phyloP scores from a whole-genome alignment of 306 rosid species.

The Lathyrus oleraceus region DNA sequence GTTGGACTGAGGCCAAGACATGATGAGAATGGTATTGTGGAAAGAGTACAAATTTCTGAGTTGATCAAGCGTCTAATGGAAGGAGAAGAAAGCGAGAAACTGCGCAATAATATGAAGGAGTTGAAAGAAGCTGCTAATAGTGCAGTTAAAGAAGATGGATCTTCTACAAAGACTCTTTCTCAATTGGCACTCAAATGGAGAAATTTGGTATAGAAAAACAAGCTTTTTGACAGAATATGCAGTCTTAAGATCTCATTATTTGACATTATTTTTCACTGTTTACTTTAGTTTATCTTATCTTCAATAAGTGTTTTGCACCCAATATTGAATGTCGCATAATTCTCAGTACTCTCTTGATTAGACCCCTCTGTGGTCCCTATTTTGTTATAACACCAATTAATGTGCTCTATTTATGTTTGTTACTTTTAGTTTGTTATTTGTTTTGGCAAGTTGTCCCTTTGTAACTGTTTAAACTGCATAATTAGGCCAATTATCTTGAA shows the following conservation, averaged over 20 bases:
- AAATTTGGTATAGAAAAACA: neutral
- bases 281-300: no score
- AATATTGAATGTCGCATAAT: no score
- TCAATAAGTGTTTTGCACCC: no score
- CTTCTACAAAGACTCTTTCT: slow-evolving; percentile 30
- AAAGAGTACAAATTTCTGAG: neutral
- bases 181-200: slow-evolving; percentile 17
- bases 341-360: neutral
- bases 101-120: slow-evolving; percentile 1
- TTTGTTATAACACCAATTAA: no score
- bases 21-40: slow-evolving; percentile 14
- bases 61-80: slow-evolving; percentile 21
- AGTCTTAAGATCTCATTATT: no score
- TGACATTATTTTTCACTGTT: no score
- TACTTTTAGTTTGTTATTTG: no score
- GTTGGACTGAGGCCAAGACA: slow-evolving; percentile 27
- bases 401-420: no score
- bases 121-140: neutral
- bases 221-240: neutral
- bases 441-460: no score
- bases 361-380: no score
- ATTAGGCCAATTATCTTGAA: no score
- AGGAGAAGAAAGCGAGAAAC: neutral
- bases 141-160: slow-evolving; percentile 17
- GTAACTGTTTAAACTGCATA: no score